phyloP scores from a whole-genome alignment of 2,329 filamentous ascomycete genomes.

The Fusarium sp. region DNA sequence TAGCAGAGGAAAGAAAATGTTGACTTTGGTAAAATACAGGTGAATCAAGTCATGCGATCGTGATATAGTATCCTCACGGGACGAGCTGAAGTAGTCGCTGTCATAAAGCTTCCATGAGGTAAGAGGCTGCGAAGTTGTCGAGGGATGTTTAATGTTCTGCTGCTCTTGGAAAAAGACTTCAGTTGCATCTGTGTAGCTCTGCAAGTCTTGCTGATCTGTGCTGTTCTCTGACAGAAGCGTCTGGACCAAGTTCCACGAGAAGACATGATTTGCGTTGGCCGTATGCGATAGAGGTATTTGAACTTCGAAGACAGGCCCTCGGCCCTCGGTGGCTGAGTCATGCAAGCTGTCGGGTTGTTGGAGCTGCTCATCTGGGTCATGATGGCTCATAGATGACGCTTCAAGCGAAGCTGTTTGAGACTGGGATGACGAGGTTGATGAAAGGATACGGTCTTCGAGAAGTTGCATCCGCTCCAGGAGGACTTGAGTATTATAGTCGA shows the following conservation, averaged over 20 bases:
- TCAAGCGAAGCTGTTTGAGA: fast-evolving
- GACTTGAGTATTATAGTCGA: conserved; percentile 46
- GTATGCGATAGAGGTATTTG: conserved; percentile 29
- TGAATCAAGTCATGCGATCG: background rate
- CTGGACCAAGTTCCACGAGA: conserved; percentile 16
- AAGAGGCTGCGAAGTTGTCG: background rate
- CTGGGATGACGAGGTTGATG: fast-evolving
- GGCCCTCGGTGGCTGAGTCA: background rate
- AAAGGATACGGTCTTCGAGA: conserved; percentile 44
- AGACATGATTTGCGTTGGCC: conserved; percentile 33
- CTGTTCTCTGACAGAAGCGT: background rate
- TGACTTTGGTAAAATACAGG: conserved; percentile 44
- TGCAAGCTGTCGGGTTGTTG: background rate
- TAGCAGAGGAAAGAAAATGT: conserved; percentile 42
- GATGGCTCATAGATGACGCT: fast-evolving
- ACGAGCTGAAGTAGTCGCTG: background rate
- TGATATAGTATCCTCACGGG: fast-evolving
- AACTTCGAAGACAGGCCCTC: conserved; percentile 1
- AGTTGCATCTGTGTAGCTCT: background rate
- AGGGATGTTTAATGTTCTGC: background rate
- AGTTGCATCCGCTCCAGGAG: conserved; percentile 48
- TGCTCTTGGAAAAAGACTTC: conserved; percentile 25
- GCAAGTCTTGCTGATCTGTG: background rate
- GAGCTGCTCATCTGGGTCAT: background rate
- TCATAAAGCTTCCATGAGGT: conserved; percentile 21